phyloP scores from a whole-genome alignment of 2,329 filamentous ascomycete species.

The Colletotrichum costaricense region DNA sequence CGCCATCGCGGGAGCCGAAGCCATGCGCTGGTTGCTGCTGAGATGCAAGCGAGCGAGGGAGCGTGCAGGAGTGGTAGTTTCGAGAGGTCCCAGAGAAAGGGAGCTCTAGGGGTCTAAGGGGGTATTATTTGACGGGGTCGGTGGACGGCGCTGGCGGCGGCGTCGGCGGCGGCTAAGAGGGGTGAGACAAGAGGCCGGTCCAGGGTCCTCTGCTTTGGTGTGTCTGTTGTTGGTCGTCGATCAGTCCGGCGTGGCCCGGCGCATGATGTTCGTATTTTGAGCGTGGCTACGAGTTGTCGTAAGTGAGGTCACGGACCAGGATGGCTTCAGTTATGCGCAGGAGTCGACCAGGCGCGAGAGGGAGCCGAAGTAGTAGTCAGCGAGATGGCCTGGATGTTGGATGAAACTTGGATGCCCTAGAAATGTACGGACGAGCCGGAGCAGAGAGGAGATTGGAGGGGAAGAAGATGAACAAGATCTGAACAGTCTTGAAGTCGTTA shows the following conservation, averaged over 20 bases:
- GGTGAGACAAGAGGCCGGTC: conserved; percentile 9
- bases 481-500: background rate
- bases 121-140: background rate
- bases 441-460: background rate
- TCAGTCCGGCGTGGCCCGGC: conserved; percentile 30
- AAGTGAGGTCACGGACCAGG: conserved; percentile 29
- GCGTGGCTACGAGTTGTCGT: conserved; percentile 20
- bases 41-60: background rate
- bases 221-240: conserved; percentile 5
- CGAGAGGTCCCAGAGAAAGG: background rate
- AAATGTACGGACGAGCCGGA: background rate
- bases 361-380: background rate
- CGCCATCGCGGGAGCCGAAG: conserved; percentile 24
- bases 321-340: conserved; percentile 18
- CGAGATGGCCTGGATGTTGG: background rate
- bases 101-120: background rate
- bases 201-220: background rate
- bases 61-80: background rate
- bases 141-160: background rate
- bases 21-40: background rate
- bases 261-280: conserved; percentile 31
- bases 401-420: background rate
- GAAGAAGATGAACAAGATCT: background rate
- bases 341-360: background rate
- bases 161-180: background rate